Evolutionary conservation across 2,329 filamentous ascomycete species (phyloP), one percentile per base, ranked within the genome.

Genomic region (Coniochaeta sp.): DNA sequence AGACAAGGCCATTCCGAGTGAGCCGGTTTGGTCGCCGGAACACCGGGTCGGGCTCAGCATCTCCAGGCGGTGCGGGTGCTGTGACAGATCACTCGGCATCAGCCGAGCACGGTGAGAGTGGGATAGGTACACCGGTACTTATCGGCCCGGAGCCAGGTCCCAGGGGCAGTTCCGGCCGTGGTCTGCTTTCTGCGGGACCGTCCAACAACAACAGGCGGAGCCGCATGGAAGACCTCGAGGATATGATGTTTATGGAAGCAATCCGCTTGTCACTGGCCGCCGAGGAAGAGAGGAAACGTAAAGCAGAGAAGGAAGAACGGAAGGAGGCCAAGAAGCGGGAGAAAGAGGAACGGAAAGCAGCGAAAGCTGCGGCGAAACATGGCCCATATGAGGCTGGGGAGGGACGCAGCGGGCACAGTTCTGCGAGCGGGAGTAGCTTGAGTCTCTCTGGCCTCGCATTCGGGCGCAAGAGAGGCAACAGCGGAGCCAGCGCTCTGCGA

Each of bases 161-260:
- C 7, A 69, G 73, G 4, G 64, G 65, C 2, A 69, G 70, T 3
- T 69, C 74, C 0, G 69, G 69, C 1, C 71, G 70, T 3, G 66
- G 57, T 6, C 31, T 62, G 1, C 59, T 64, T 55, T 14, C 67
- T 58, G 33, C 64, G 50, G 58, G 66, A 16, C 61, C 64, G 50
- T 57, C 65, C 17, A 61, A 67, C 61, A 61, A 65, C 63, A 52
- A 67, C 60, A 68, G 78, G 61, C 73, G 80, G 54, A 72, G 70
- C 60, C 82, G 91, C 33, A 85, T 96, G 70, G 91, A 96, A 24
- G 93, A 98, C 66, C 81, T 98, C 0, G 95, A 99, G 71, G 93
- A 96, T 57, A 90, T 99, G 79, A 99, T 99, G 95, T 92, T 98
- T 80, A 91, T 95, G 81, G 95, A 99, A 72, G 95, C 95, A 0